Conservation (phyloP, 2,329 filamentous ascomycete species). For the Cladosporium sp. region DNA sequence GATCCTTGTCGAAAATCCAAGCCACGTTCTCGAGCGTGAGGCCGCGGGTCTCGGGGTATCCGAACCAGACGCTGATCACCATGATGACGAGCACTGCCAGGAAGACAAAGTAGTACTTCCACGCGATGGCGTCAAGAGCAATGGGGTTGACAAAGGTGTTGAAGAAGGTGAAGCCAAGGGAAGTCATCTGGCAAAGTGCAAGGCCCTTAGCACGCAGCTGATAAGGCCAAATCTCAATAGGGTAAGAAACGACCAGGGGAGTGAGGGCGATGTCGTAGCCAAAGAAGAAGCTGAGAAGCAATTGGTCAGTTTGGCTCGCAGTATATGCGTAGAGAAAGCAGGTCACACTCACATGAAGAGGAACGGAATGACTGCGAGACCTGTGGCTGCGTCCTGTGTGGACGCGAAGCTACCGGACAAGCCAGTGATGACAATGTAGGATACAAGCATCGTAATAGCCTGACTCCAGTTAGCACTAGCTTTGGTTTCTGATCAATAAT, state of each 20-base stretch:
- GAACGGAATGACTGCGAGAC: conserved; percentile 3
- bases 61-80: conserved; percentile 47
- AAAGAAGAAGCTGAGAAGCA: conserved; percentile 4
- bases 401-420: not conserved
- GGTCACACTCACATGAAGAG: conserved; percentile 2
- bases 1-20: conserved; percentile 35
- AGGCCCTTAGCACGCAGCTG: conserved; percentile 42
- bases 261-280: conserved; percentile 26
- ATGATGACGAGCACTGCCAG: conserved; percentile 25
- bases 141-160: conserved; percentile 34
- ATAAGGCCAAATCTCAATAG: conserved; percentile 42
- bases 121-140: conserved; percentile 23
- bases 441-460: conserved; percentile 2
- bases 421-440: conserved; percentile 1
- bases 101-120: conserved; percentile 31
- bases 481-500: conserved; percentile 19
- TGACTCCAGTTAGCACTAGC: conserved; percentile 32
- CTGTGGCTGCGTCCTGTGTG: not conserved
- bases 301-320: not conserved
- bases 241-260: conserved; percentile 29
- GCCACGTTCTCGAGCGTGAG: conserved; percentile 40
- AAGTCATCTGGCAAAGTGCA: conserved; percentile 13
- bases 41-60: conserved; percentile 40
- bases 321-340: not conserved
- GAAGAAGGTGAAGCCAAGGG: conserved; percentile 44